Conservation (phyloP, 2,329 filamentous ascomycete genomes). For the Colletotrichum sp. region DNA sequence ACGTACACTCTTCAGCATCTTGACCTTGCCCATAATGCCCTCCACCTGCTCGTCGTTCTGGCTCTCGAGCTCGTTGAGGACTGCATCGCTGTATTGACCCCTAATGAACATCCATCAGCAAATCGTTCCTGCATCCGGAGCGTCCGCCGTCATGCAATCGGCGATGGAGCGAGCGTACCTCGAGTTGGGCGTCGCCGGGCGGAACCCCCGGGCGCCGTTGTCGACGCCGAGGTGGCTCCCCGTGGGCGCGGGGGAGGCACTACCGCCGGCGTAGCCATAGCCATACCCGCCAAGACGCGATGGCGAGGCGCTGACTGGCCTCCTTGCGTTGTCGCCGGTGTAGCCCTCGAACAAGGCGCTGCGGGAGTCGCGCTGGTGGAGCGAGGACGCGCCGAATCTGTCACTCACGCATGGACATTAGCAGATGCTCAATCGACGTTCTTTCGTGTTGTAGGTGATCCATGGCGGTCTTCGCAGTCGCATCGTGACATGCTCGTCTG, state of each 20-base stretch:
- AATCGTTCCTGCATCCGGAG: background rate
- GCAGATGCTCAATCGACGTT: background rate
- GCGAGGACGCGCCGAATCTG: slow-evolving; percentile 71
- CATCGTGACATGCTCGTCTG: background rate
- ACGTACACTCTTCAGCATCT: slow-evolving; percentile 85
- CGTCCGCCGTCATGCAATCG: background rate
- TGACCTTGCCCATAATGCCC: slow-evolving; percentile 90
- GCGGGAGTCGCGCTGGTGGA: slow-evolving; percentile 76
- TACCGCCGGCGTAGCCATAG: slow-evolving; percentile 40
- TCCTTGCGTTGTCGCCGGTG: slow-evolving; percentile 50
- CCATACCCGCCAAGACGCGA: slow-evolving; percentile 56
- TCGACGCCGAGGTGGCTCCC: slow-evolving; percentile 33
- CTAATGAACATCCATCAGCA: slow-evolving; percentile 41
- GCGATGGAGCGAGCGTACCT: slow-evolving; percentile 45
- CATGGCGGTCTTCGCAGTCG: background rate
- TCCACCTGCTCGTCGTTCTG: slow-evolving; percentile 92
- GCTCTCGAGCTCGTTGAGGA: slow-evolving; percentile 91
- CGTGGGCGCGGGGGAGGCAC: slow-evolving; percentile 1
- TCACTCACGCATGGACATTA: background rate
- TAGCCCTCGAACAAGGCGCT: slow-evolving; percentile 80
- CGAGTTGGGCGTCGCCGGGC: slow-evolving; percentile 74
- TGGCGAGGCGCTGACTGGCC: slow-evolving; percentile 51
- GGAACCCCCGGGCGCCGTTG: slow-evolving; percentile 47
- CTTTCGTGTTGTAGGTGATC: background rate
- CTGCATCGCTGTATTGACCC: slow-evolving; percentile 91